Evolutionary conservation across 1,139 yeast genomes (phyloP).

Genomic region (Pichia sp.): DNA sequence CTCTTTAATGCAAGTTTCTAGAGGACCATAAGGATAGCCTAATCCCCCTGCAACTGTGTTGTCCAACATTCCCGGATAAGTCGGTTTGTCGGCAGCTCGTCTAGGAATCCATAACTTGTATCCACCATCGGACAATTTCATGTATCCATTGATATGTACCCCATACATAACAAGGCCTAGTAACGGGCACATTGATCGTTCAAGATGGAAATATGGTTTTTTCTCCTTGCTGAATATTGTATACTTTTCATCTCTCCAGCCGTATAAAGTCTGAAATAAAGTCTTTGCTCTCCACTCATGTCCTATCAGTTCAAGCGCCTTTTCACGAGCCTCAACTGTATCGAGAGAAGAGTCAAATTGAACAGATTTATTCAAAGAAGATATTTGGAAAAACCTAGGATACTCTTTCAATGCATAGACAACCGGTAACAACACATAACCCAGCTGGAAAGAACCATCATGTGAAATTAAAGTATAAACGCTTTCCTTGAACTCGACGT

Average conservation of each 20-base stretch:
- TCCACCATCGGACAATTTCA: conserved; percentile 41
- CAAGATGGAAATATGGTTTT: conserved; percentile 62
- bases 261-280: conserved; percentile 47
- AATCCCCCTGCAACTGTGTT: conserved; percentile 95
- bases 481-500: conserved; percentile 25
- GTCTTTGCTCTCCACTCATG: conserved; percentile 38
- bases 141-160: conserved; percentile 77
- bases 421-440: conserved; percentile 48
- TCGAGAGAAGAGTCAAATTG: conserved; percentile 37
- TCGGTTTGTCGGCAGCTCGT: conserved; percentile 70
- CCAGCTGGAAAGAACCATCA: conserved; percentile 46
- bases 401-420: conserved; percentile 38
- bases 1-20: conserved; percentile 80
- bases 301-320: conserved; percentile 45
- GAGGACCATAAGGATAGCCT: conserved; percentile 72
- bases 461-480: conserved; percentile 47
- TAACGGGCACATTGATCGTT: conserved; percentile 75
- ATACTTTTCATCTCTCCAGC: conserved; percentile 89
- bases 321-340: conserved; percentile 46
- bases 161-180: conserved; percentile 90
- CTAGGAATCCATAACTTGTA: conserved; percentile 81
- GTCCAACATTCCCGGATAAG: conserved; percentile 88
- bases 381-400: conserved; percentile 37
- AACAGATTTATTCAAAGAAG: conserved; percentile 35
- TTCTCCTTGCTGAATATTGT: conserved; percentile 57